These are phyloP conservation scores for Asterionellopsis glacialis DNA, from an alignment of 108 stramenopile genomes.

Conservation along the genomic window DNA sequence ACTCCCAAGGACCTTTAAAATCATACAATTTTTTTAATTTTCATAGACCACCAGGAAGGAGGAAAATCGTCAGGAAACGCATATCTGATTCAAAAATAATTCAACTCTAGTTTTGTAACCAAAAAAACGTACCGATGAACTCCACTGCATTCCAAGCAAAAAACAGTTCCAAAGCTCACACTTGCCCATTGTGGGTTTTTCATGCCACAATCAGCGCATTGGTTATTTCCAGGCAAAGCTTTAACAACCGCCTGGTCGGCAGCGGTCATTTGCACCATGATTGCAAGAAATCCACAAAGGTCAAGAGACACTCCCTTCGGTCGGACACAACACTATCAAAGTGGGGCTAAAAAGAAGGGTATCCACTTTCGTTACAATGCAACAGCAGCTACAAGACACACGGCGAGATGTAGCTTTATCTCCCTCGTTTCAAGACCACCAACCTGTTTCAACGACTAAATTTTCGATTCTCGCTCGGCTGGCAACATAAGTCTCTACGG, in stretches of 20 bases:
- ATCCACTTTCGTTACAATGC: no score
- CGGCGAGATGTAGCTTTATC: no score
- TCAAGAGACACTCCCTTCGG: no score
- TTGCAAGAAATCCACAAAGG: conserved; percentile 3
- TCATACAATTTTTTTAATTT: no score
- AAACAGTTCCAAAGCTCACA: conserved; percentile 92
- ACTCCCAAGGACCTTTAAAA: conserved; percentile 82
- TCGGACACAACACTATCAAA: no score
- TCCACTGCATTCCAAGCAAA: conserved; percentile 97
- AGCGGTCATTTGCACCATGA: conserved; percentile 85
- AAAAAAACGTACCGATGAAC: conserved; percentile 81
- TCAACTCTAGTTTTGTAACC: no score
- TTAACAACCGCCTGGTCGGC: conserved; percentile 70
- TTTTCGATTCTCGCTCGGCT: no score
- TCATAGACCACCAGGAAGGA: neutral
- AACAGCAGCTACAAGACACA: no score
- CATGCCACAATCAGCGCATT: conserved; percentile 93
- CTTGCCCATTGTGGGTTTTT: conserved; percentile 97
- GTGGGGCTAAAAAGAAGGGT: no score
- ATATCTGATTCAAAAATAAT: neutral
- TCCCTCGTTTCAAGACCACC: no score
- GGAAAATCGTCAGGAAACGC: neutral
- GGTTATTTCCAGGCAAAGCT: conserved; percentile 74
- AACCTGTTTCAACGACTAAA: no score
- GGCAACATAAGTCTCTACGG: no score